Evolutionary conservation across 73 alveolate species (phyloP), one percentile per base, ranked within the genome.

Genomic region (Uronychia setigera): DNA sequence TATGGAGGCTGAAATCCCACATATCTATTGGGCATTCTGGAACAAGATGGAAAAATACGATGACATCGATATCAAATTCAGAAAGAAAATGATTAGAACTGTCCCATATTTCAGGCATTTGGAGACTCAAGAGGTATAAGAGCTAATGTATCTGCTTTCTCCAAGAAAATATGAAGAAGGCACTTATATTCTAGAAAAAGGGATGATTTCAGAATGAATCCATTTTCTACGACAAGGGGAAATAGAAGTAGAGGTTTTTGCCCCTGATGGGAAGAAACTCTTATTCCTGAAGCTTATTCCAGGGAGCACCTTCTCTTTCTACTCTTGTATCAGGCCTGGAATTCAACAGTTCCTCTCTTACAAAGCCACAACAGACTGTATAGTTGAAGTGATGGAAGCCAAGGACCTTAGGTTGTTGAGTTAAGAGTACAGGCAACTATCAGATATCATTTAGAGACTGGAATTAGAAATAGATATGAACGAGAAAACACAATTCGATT

Each of bases 251-350:
- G 81, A 59, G 27, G 29, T n/a, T 29, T 74, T 30, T 1, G 59
- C 35, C 35, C 92, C 92, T 19, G 11, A 34, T 1, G 29, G 74
- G 9, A 86, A 84, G 28, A 85, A 85, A 46, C 58, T 25, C 29
- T 35, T 32, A 28, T 77, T 90, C 33, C 92, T 81, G 33, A 30
- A 46, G 26, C 88, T 90, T 0, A 90, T 81, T 80, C 87, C 84
- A 14, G 95, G 95, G 29, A 32, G 85, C 32, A 81, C 92, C 77
- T 90, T 90, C 77, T 90, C 92, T 35, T 74, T 87, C 30, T 90
- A 78, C 59, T 33, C 92, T 31, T 81, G 90, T 1, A 81, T 90
- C 19, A 30, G 76, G 9, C 82, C 60, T 27, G 89, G 74, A 26
- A 77, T 85, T 74, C 88, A 90, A 26, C 82, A 90, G 76, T 27